A percentile compares a stretch with the other conserved stretches of the same genome.
These are phyloP conservation scores for Remersonia thermophila DNA, from an alignment of 2,329 filamentous ascomycete genomes.

Conservation along the genomic window DNA sequence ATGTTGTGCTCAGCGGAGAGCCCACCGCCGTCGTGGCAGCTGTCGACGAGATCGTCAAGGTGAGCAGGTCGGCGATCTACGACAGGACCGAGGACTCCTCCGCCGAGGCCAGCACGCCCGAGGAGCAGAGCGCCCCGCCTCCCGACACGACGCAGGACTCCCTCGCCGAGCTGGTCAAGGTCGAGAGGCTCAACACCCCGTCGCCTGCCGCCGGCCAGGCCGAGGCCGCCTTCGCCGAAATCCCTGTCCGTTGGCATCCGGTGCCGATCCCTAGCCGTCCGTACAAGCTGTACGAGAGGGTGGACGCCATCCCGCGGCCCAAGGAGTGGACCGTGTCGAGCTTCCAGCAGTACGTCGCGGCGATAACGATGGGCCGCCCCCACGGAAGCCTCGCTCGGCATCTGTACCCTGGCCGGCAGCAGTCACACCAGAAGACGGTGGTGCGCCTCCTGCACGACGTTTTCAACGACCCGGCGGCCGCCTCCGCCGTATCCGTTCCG, in stretches of 20 bases:
- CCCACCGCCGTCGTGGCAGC: slow-evolving; percentile 13
- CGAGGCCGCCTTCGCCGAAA: neutral
- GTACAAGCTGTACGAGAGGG: slow-evolving; percentile 18
- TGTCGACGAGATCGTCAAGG: slow-evolving; percentile 14
- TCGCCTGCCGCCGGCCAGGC: too few species aligned
- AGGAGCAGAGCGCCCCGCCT: neutral
- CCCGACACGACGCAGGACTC: too few species aligned
- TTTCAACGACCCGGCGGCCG: slow-evolving; percentile 26
- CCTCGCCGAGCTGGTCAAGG: too few species aligned
- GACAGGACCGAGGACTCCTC: neutral
- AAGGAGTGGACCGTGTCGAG: slow-evolving; percentile 28
- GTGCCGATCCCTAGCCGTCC: neutral
- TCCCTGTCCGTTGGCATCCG: neutral
- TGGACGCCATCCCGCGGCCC: slow-evolving; percentile 29
- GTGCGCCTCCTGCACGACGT: slow-evolving; percentile 27
- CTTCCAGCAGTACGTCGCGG: slow-evolving; percentile 31
- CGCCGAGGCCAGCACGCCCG: neutral
- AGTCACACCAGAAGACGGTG: slow-evolving; percentile 28
- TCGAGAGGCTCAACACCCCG: too few species aligned
- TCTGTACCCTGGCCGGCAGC: too few species aligned
- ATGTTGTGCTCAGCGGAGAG: slow-evolving; percentile 19
- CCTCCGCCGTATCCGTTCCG: slow-evolving; percentile 25
- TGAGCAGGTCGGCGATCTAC: slow-evolving; percentile 8
- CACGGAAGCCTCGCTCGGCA: too few species aligned
- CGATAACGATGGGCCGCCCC: slow-evolving; percentile 28